Percentiles rank a stretch among this genome's conserved stretches.
Evolutionary conservation across 768 basidiomycete genomes (phyloP).

Genomic region (Fistulinella prunicolor): DNA sequence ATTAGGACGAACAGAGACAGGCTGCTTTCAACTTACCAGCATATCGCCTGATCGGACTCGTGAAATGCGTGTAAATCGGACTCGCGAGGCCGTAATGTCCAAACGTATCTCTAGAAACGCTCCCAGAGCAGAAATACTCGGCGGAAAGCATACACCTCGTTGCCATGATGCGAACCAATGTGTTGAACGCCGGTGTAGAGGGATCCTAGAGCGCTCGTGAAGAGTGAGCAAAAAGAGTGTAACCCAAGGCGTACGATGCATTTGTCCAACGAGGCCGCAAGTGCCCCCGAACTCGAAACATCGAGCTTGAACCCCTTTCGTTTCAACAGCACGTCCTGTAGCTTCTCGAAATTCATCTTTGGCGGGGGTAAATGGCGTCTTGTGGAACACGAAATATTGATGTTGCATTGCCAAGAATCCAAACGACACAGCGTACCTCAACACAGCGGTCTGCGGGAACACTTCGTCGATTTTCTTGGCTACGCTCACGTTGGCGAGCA

Average conservation of each 20-base stretch:
- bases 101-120: constrained; percentile 88
- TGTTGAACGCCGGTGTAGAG: constrained; percentile 88
- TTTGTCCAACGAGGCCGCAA: constrained; percentile 83
- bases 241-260: constrained; percentile 63
- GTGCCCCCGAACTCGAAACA: constrained; percentile 85
- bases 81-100: constrained; percentile 98
- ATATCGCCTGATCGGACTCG: constrained; percentile 95
- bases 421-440: constrained; percentile 49
- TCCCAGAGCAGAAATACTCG: constrained; percentile 97
- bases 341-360: constrained; percentile 88
- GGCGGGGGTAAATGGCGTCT: constrained; percentile 93
- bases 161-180: constrained; percentile 97
- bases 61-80: constrained; percentile 97
- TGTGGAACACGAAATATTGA: neutral
- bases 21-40: constrained; percentile 54
- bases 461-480: constrained; percentile 89
- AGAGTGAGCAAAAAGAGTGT: neutral
- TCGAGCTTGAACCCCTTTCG: constrained; percentile 80
- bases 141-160: constrained; percentile 98
- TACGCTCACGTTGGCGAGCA: constrained; percentile 94
- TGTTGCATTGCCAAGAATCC: constrained; percentile 1
- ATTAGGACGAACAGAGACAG: neutral
- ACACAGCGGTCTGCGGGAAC: constrained; percentile 93
- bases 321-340: constrained; percentile 89
- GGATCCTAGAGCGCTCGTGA: constrained; percentile 55